Base-by-base conservation (phyloP, 345 rosid genomes). In the Melaleuca alternifolia region DNA sequence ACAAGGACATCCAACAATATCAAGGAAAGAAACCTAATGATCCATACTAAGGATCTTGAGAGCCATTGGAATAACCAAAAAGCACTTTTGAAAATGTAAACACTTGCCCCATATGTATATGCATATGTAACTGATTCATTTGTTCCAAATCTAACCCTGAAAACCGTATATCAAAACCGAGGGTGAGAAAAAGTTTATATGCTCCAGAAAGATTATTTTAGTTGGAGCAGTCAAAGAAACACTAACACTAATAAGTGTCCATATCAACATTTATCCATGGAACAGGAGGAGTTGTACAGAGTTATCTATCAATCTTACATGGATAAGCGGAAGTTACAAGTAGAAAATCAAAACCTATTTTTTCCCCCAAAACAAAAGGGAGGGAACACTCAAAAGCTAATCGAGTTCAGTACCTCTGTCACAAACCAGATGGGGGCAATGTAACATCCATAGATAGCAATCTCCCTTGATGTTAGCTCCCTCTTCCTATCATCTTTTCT, bases 361-460 rank as follows among this genome's bases (percentile, higher is more conserved):
- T n/a, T n/a, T 76, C 41, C n/a, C 28, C 52, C 52, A 48, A 71
- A 24, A 61, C 57, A 54, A 52, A 61, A 13, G 44, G 14, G 52
- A 54, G 53, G 50, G 30, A 71, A 13, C 54, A 51, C 59, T 12
- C 26, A 57, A 87, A 77, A 44, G 85, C 52, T 54, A 54, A 71
- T 71, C 48, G 5, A 71, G 81, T 71, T 37, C 26, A 65, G 26
- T 88, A 98, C 99, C 98, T 98, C 99, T 50, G 99, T 98, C 53
- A 98, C 88, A 91, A 98, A 98, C 99, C 99, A 98, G 86, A 98
- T 92, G 10, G 99, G 99, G n/a, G 99, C 99, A 83, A 98, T 91
- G 90, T 96, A 98, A 92, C 95, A 95, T 28, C 99, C 98, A 53
- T 91, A 92, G 51, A 86, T 88, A 21, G 97, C 99, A 88, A 96